These are phyloP conservation scores for Pachyrhizus erosus DNA, from an alignment of 306 rosid genomes.

Conservation along the genomic window DNA sequence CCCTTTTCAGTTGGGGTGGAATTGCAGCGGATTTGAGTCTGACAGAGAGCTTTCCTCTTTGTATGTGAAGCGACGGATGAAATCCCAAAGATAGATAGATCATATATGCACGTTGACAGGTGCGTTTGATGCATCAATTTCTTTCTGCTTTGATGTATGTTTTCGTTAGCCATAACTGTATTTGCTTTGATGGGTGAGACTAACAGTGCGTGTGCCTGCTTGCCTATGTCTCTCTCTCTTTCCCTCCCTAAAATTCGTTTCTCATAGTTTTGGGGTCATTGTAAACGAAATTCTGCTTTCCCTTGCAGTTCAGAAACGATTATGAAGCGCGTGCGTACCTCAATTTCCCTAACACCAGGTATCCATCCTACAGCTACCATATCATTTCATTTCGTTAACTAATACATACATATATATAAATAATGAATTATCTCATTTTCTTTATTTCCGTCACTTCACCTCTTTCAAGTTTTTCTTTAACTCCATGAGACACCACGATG, in stretches of 20 bases:
- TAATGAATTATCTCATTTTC: slow-evolving; percentile 48
- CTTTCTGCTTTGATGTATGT: slow-evolving; percentile 37
- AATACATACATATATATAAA: slow-evolving; percentile 6
- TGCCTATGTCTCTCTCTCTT: slow-evolving; percentile 31
- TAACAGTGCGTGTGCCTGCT: slow-evolving; percentile 11
- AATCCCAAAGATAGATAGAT: slow-evolving; percentile 48
- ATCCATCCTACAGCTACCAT: slow-evolving; percentile 18
- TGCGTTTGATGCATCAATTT: slow-evolving; percentile 49
- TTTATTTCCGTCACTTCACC: slow-evolving; percentile 21
- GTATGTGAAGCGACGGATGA: slow-evolving; percentile 47
- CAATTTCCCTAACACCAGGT: slow-evolving; percentile 76
- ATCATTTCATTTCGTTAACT: slow-evolving; percentile 42
- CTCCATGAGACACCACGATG: neutral
- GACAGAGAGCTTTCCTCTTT: slow-evolving; percentile 70
- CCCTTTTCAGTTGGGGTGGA: slow-evolving; percentile 62
- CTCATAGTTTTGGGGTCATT: slow-evolving; percentile 53
- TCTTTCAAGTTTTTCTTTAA: slow-evolving; percentile 20
- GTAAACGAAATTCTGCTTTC: slow-evolving; percentile 55
- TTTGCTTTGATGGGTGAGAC: slow-evolving; percentile 43
- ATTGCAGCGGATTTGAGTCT: slow-evolving; percentile 86
- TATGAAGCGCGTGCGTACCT: slow-evolving; percentile 85
- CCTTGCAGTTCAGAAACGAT: slow-evolving; percentile 59
- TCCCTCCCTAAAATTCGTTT: too few relatives aligned
- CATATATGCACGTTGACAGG: slow-evolving; percentile 42
- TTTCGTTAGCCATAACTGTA: slow-evolving; percentile 48